Evolutionary conservation across 2,329 filamentous ascomycete species (phyloP), one percentile per base, ranked within the genome.

Genomic region (Ophiostoma quercus): DNA sequence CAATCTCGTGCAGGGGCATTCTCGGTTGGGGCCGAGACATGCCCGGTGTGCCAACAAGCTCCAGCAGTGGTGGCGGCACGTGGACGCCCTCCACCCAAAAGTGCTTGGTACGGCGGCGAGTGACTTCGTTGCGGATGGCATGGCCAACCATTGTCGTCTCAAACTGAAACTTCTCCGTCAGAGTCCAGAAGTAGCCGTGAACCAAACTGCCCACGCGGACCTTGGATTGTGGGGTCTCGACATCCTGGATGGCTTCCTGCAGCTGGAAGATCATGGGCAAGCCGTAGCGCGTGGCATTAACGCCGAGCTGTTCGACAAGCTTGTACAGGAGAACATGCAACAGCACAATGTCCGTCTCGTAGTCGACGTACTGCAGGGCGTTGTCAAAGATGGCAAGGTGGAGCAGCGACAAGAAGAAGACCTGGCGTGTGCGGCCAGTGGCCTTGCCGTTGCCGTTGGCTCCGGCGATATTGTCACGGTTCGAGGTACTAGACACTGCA

Each of bases 361-460:
- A 89, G 34, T 89, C 85, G 29, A 91, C 84, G 73, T 84, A 88
- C 74, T 95, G 90, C 29, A 94, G 80, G 8, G 92, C 91, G 74
- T 91, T 92, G 77, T 98, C 94, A 78, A 96, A 97, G n/a, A 95
- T 85, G 67, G 91, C 89, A 63, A 97, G 84, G 79, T 97, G 94
- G 2, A 98, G 82, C 3, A 96, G 83, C 69, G 92, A 87, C 67
- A 97, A 80, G 77, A 96, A 97, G 57, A 87, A 89, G n/a, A 87
- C 88, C 60, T 85, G 85, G 2, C 82, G 81, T 9, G 80, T 80
- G 72, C 81, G 84, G 25, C 80, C 22, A 11, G 37, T 39, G n/a
- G 29, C 16, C 3, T 14, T 43, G 43, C 54, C 32, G 43, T 22
- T 19, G n/a, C 11, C 60, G 57, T 22, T 37, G n/a, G 86, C 81